Evolutionary conservation across 148 eudicot genomes (phyloP), one percentile per base, ranked within the genome.

Genomic region (Amaranthus cruentus): DNA sequence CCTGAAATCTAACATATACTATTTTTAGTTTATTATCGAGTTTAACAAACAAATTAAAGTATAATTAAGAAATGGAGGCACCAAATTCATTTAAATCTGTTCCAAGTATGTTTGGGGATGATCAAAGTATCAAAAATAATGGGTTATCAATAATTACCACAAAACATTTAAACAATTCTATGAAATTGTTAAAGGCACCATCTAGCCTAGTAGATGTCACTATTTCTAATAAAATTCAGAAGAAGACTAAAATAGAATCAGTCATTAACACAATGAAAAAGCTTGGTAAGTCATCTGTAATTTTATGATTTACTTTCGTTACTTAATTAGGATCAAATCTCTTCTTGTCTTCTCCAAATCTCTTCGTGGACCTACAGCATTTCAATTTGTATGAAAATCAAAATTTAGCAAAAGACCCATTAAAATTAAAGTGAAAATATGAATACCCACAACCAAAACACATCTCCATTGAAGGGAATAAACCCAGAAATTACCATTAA

Each of bases 191-290:
- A 47, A 44, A n/a, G 0, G 55, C 43, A 4, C 2, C 64, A 46
- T 71, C 74, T 15, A 71, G 15, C 54, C 63, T 9, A 46, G 12
- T 53, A 47, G 42, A n/a, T 44, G 46, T 13, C 3, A 46, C 10
- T 58, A 47, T 11, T 9, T 14, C 65, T 8, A 65, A 65, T 1
- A 65, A 65, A 43, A 38, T 69, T 28, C 38, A 28, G 57, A 61
- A 55, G 12, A 69, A 62, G n/a, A 13, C 4, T 6, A 70, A 15
- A 62, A 56, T 6, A 10, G 62, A 61, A 18, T 61, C 74, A 4
- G 47, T 76, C 2, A 48, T 70, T 12, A 69, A 69, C 62, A 62
- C 68, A 51, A 62, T 76, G 74, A 76, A 61, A 61, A 70, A 76
- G 42, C 69, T 76, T 2, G 70, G 74, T 71, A 70, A 3, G 64